Evolutionary conservation across 176 grass and related monocot species (phyloP).

Genomic region (Zoysia japonica): DNA sequence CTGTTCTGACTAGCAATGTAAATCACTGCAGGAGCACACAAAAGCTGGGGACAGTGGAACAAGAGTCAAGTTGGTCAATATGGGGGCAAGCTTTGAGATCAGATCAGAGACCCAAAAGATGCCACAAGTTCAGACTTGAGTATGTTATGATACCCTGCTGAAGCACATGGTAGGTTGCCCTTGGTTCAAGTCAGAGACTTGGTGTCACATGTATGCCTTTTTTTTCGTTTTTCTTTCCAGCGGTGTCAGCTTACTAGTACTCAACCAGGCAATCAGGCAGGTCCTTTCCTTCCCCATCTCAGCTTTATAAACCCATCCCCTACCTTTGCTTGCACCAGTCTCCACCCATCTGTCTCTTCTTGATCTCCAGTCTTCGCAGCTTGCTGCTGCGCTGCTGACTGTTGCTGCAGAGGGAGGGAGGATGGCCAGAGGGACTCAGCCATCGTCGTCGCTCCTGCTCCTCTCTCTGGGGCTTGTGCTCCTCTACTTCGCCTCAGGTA

Average conservation of each 20-base stretch:
- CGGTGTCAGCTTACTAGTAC: slow-evolving; percentile 23
- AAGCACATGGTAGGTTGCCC: slow-evolving; percentile 55
- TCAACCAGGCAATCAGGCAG: slow-evolving; percentile 35
- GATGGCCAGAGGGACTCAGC: slow-evolving; percentile 33
- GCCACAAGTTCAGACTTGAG: neutral
- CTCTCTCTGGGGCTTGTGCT: slow-evolving; percentile 54
- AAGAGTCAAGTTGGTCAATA: slow-evolving; percentile 17
- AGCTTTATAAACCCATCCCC: slow-evolving; percentile 30
- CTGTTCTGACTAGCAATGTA: slow-evolving; percentile 24
- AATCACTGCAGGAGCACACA: neutral
- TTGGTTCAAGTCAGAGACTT: slow-evolving; percentile 40
- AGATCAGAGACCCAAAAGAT: slow-evolving; percentile 28
- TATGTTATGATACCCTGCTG: neutral
- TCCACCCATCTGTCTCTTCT: slow-evolving; percentile 26
- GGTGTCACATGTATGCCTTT: slow-evolving; percentile 22
- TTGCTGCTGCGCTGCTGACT: neutral
- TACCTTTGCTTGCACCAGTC: slow-evolving; percentile 8
- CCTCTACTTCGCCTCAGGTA: slow-evolving; percentile 61
- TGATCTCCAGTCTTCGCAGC: neutral
- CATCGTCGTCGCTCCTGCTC: slow-evolving; percentile 37
- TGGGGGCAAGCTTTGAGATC: slow-evolving; percentile 30
- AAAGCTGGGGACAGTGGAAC: neutral
- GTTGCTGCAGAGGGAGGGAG: neutral
- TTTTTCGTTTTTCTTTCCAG: neutral
- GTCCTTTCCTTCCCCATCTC: neutral